Base-by-base conservation (phyloP, 352 stramenopile genomes). In the Globisporangium spiculum region DNA sequence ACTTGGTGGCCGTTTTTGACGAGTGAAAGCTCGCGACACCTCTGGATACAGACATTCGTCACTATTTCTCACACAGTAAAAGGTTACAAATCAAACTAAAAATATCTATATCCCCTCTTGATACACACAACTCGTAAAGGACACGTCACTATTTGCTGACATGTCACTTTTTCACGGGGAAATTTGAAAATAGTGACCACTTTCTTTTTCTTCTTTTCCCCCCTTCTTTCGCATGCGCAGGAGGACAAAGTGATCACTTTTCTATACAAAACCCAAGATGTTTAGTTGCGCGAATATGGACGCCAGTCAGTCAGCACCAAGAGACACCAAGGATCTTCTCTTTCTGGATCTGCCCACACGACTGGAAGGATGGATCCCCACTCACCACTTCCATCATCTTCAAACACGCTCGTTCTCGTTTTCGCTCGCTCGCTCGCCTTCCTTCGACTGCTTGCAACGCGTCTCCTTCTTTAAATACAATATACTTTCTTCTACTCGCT, bases 401-500 rank as follows among this genome's bases (percentile, higher is more conserved):
- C 56, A 14, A 34, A n/a, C 16, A 18, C 30, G 6, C 36, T 20
- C 22, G 30, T 32, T 32, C 30, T 32, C 30, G 30, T 32, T 32
- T 32, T 32, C 30, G 14, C 52, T 53, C 54, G 18, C 65, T 52
- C 34, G 53, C 36, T 26, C 48, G 58, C 38, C 58, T 66, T 70
- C 66, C 9, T 62, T 65, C 66, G 58, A 66, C 50, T 41, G 34
- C 65, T 62, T 50, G 65, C 65, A 10, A 14, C 16, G 14, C 22
- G 12, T 22, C n/a, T 24, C 16, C 20, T 41, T n/a, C 26, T 36
- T 61, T 70, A 70, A 70, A 70, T 66, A 70, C 18, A 52, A 70
- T 46, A 46, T 20, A 46, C 12, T 18, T 22, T 9, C 73, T 59
- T 80, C 71, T 67, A 78, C 55, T 83, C 63, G 80, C 63, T 68